Base-by-base conservation (phyloP, 1,284 basidiomycete species). In the Sporisorium reilianum region DNA sequence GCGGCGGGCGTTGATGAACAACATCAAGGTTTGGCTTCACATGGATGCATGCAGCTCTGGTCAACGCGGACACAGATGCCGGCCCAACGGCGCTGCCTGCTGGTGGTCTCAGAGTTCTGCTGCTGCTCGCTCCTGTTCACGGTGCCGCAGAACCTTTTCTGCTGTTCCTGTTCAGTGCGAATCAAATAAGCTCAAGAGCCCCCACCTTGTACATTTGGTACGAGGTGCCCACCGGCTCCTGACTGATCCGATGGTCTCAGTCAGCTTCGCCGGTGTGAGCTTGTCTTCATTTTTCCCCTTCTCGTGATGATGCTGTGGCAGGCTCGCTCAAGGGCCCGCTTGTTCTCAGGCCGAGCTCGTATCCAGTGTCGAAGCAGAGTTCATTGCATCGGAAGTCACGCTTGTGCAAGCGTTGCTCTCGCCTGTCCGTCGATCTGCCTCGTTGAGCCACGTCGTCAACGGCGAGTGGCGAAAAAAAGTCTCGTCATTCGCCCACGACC, bases 21-120 rank as follows among this genome's bases (percentile, higher is more conserved):
- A 70, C 56, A 56, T 56, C 62, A 70, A 64, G 57, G 67, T 64
- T 70, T 64, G 38, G 14, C 42, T 48, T 59, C 49, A 42, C 22
- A 32, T 49, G 40, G 10, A 16, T 53, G 50, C 45, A 54, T 53
- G 38, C 32, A 50, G 18, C 44, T 11, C 22, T 51, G 16, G 36
- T 44, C 59, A 58, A 62, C n/a, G 50, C 55, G 55, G 55, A 30
- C 44, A 53, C 64, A 62, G 45, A 61, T 22, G 49, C 64, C 53
- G 64, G 26, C 2, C 25, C 30, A 23, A 38, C 32, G 10, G 32
- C 30, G 28, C 23, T 20, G 5, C 9, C 38, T 14, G 8, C 28
- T 30, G 32, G 11, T 34, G 8, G 32, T 7, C 18, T 9, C n/a
- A n/a, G n/a, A n/a, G n/a, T n/a, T 30, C 46, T 30, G 26, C 20